Evolutionary conservation across 225 moss, liverwort and hornwort genomes (phyloP).

Genomic region (Antitrichia curtipendula): DNA sequence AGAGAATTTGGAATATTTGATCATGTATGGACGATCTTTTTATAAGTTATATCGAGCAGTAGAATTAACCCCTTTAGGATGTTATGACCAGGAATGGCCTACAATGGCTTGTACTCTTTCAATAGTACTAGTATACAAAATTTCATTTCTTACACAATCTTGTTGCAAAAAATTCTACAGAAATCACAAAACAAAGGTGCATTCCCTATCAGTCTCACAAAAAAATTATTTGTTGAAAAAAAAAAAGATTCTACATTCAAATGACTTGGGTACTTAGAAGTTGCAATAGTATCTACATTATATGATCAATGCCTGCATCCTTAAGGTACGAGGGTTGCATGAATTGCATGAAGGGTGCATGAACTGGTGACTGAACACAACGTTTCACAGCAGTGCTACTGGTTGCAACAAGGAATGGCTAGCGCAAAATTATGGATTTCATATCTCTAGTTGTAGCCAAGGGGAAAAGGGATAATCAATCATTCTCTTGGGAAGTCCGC

Average conservation of each 20-base stretch:
- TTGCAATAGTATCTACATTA: too few relatives aligned
- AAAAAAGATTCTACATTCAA: too few relatives aligned
- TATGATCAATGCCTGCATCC: too few relatives aligned
- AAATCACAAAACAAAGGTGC: too few relatives aligned
- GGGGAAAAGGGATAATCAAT: background rate
- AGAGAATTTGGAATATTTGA: conserved; percentile 72
- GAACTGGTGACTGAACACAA: background rate
- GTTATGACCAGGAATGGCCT: too few relatives aligned
- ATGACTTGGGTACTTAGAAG: too few relatives aligned
- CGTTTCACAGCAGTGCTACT: background rate
- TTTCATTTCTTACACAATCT: too few relatives aligned
- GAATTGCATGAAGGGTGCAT: background rate
- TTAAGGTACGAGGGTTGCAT: conserved; percentile 7
- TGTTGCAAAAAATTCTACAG: too few relatives aligned
- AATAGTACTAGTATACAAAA: too few relatives aligned
- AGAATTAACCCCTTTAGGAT: conserved; percentile 7
- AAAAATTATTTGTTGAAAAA: too few relatives aligned
- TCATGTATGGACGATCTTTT: conserved; percentile 76
- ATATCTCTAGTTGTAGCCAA: background rate
- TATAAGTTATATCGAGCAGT: conserved; percentile 42
- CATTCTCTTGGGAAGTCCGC: background rate
- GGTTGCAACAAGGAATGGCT: background rate
- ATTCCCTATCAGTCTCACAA: too few relatives aligned
- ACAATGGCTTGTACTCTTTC: too few relatives aligned
- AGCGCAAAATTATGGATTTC: background rate